A percentile compares a stretch with the other conserved stretches of the same genome.
Conservation (phyloP, 2,329 filamentous ascomycete species). For the Pyrenochaeta sp. region DNA sequence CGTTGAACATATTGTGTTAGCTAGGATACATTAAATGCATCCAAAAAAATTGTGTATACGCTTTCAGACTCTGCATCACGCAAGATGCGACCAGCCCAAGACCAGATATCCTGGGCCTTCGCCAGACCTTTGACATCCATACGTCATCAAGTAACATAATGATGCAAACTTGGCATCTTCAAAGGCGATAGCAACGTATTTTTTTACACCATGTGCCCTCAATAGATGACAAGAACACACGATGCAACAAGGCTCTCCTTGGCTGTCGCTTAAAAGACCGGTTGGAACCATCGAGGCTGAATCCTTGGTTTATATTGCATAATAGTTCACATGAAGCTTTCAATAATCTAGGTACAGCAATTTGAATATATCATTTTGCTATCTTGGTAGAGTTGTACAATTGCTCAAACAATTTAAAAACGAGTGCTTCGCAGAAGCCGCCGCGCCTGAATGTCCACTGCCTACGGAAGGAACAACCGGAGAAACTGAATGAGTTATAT, state of each 20-base stretch:
- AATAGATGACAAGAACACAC: background rate
- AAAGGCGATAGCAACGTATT: too few species aligned
- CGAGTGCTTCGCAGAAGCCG: slow-evolving; percentile 4
- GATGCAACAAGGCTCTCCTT: background rate
- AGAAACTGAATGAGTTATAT: slow-evolving; percentile 1
- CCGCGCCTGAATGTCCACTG: background rate
- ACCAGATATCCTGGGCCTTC: too few species aligned
- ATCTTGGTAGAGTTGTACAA: slow-evolving; percentile 2
- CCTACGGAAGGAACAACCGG: background rate
- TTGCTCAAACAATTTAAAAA: slow-evolving; percentile 9
- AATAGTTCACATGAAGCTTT: too few species aligned
- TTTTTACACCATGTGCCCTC: too few species aligned
- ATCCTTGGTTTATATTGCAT: too few species aligned
- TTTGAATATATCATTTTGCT: background rate
- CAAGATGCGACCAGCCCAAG: background rate
- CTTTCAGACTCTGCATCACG: background rate
- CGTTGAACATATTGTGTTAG: background rate
- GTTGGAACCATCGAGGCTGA: background rate
- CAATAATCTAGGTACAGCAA: background rate
- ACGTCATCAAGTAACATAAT: too few species aligned
- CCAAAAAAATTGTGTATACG: background rate
- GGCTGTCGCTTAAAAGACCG: background rate
- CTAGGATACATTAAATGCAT: background rate
- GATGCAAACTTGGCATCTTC: too few species aligned
- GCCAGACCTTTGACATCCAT: too few species aligned